phyloP scores from a whole-genome alignment of 2,329 filamentous ascomycete genomes.

The Fusarium austroafricanum region DNA sequence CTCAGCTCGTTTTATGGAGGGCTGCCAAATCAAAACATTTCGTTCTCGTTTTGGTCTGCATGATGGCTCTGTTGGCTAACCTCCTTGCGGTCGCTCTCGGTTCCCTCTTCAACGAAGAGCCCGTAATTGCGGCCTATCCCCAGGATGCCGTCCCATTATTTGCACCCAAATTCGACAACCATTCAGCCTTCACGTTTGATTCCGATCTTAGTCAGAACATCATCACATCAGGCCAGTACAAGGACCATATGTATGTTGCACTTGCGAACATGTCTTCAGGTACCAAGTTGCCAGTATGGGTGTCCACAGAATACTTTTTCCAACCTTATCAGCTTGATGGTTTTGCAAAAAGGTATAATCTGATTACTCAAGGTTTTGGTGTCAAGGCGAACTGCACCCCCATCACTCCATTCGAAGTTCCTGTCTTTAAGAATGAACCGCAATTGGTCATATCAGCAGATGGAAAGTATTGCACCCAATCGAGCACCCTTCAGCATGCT shows the following conservation, averaged over 20 bases:
- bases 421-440: too few species aligned
- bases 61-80: slow-evolving; percentile 62
- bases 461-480: too few species aligned
- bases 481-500: too few species aligned
- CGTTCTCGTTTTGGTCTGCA: slow-evolving; percentile 59
- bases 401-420: too few species aligned
- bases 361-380: too few species aligned
- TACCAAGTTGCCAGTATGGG: slow-evolving; percentile 63
- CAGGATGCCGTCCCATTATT: too few species aligned
- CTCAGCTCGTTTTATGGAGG: slow-evolving; percentile 61
- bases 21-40: slow-evolving; percentile 60
- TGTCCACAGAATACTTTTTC: slow-evolving; percentile 56
- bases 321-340: slow-evolving; percentile 52
- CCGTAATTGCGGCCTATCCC: neutral
- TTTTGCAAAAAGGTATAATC: too few species aligned
- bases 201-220: neutral
- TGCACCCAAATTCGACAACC: slow-evolving; percentile 35
- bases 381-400: too few species aligned
- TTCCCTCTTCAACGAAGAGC: slow-evolving; percentile 60
- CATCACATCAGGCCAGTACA: slow-evolving; percentile 13
- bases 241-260: slow-evolving; percentile 49
- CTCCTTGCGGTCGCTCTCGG: slow-evolving; percentile 64
- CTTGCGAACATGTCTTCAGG: slow-evolving; percentile 59
- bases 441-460: too few species aligned
- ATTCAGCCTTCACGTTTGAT: too few species aligned